These are phyloP conservation scores for Aureobasidium melanogenum DNA, from an alignment of 2,329 filamentous ascomycete genomes.

Conservation along the genomic window DNA sequence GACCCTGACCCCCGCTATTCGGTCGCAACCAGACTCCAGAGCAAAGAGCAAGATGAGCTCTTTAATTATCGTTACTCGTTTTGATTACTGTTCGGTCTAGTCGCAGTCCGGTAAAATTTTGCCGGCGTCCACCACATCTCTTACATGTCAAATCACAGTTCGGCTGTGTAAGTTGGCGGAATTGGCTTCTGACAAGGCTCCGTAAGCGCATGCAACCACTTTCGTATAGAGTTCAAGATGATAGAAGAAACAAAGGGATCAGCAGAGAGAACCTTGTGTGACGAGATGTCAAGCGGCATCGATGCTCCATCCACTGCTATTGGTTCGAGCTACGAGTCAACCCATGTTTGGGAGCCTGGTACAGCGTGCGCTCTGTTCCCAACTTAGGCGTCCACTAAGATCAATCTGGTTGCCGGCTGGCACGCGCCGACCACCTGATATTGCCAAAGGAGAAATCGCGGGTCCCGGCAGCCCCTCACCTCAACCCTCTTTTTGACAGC, in stretches of 20 bases:
- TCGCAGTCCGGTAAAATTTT: not conserved
- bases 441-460: constrained; percentile 10
- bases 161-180: not conserved
- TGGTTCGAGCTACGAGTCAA: constrained; percentile 5
- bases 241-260: not conserved
- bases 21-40: not conserved
- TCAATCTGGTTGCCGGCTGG: constrained; percentile 4
- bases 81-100: constrained; percentile 2
- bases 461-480: constrained; percentile 11
- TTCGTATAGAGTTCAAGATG: not conserved
- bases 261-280: not conserved
- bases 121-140: not conserved
- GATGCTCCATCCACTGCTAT: constrained; percentile 17
- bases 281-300: constrained; percentile 23
- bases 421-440: constrained; percentile 7
- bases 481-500: constrained; percentile 11
- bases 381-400: constrained; percentile 8
- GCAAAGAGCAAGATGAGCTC: not conserved
- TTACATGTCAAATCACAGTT: not conserved
- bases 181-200: not conserved
- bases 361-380: constrained; percentile 1
- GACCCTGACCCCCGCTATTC: constrained; percentile 11
- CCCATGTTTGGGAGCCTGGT: not conserved
- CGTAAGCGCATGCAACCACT: not conserved
- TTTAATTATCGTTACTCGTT: constrained; percentile 9